These are phyloP conservation scores for Saccharomyces hybrid DNA, from an alignment of 1,139 yeast genomes.

Conservation along the genomic window DNA sequence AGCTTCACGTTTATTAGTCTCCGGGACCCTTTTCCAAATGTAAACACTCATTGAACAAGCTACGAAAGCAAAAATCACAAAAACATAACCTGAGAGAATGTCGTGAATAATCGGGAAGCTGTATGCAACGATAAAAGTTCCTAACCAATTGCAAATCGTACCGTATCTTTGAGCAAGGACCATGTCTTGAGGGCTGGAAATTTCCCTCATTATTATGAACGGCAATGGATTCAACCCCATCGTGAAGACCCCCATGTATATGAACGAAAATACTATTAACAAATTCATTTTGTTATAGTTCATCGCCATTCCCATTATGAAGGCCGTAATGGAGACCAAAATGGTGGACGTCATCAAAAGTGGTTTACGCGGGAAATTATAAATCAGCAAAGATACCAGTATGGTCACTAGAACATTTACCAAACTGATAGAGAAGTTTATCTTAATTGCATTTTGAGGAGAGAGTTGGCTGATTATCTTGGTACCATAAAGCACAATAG, in stretches of 20 bases:
- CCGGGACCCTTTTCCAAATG: constrained; percentile 52
- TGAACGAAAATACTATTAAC: constrained; percentile 59
- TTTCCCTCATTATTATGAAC: constrained; percentile 76
- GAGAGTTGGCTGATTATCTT: constrained; percentile 55
- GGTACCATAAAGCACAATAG: constrained; percentile 88
- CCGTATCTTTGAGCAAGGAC: constrained; percentile 91
- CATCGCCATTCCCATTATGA: constrained; percentile 61
- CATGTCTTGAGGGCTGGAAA: constrained; percentile 70
- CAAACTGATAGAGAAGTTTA: constrained; percentile 67
- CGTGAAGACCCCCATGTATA: constrained; percentile 78
- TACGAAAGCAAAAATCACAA: constrained; percentile 58
- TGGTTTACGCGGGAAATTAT: constrained; percentile 68
- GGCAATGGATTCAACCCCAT: constrained; percentile 93
- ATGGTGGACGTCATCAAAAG: constrained; percentile 56
- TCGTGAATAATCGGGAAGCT: constrained; percentile 66
- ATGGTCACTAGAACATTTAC: constrained; percentile 69
- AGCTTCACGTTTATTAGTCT: constrained; percentile 54
- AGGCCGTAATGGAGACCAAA: constrained; percentile 60
- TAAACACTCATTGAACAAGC: constrained; percentile 45
- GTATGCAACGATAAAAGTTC: constrained; percentile 76
- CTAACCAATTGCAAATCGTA: constrained; percentile 82
- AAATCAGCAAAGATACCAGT: constrained; percentile 64
- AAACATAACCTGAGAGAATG: constrained; percentile 67
- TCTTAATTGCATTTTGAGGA: constrained; percentile 62
- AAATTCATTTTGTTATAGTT: constrained; percentile 41